Conservation (phyloP, 2,329 filamentous ascomycete species). For the Fusarium sp. region DNA sequence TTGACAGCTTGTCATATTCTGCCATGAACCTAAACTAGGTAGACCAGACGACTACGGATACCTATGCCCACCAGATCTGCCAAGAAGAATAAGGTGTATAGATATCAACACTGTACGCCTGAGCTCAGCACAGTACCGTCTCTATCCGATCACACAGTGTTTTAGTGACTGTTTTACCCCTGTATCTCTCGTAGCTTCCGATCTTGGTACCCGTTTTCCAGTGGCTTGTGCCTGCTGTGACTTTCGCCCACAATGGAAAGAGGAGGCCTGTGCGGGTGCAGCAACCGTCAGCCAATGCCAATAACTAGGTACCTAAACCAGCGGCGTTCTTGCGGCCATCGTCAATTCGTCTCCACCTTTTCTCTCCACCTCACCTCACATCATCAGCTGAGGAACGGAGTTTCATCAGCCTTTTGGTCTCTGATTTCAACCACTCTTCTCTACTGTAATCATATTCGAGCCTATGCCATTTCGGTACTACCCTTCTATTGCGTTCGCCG, state of each 20-base stretch:
- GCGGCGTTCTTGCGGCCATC: neutral
- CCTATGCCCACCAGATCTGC: neutral
- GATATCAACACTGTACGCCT: neutral
- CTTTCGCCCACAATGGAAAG: neutral
- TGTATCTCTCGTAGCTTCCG: neutral
- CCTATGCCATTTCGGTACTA: neutral
- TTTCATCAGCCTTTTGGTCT: neutral
- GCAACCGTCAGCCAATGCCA: neutral
- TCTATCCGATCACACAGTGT: neutral
- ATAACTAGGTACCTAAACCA: neutral
- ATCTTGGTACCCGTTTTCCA: neutral
- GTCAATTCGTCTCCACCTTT: slow-evolving; percentile 15
- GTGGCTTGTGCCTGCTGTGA: neutral
- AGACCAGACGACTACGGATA: no score
- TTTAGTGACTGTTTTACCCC: neutral
- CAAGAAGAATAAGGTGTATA: neutral
- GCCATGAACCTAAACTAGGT: neutral
- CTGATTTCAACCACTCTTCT: neutral
- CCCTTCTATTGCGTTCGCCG: neutral
- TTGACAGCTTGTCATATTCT: neutral
- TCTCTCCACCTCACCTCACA: neutral
- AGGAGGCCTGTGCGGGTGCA: slow-evolving; percentile 18
- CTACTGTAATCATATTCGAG: neutral
- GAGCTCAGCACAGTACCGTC: neutral
- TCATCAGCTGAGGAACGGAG: slow-evolving; percentile 25